Evolutionary conservation across 345 rosid species (phyloP).

Genomic region (Eucalyptus melliodora): DNA sequence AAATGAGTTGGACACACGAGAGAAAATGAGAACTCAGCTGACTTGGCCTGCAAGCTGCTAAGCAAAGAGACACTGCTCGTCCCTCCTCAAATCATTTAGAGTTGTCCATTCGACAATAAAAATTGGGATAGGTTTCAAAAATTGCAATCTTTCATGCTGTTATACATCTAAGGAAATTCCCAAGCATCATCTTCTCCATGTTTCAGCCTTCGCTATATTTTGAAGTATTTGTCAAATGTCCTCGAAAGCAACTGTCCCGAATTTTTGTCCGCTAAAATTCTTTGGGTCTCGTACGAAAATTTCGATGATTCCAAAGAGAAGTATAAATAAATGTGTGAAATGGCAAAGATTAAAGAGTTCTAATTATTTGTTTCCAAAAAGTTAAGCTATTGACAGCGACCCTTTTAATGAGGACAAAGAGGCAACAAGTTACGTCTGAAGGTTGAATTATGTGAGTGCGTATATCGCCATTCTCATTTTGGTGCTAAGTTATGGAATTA

Average conservation of each 20-base stretch:
- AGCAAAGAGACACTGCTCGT: not conserved
- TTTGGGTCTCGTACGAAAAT: not conserved
- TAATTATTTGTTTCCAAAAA: not conserved
- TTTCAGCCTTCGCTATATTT: not conserved
- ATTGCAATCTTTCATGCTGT: not conserved
- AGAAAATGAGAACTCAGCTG: not conserved
- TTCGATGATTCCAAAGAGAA: not conserved
- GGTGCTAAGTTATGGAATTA: not conserved
- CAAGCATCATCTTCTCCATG: not conserved
- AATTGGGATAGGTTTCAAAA: not conserved
- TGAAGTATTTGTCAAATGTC: not conserved
- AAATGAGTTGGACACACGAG: not conserved
- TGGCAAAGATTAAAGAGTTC: not conserved
- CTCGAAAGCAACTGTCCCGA: not conserved
- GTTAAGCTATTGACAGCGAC: not conserved
- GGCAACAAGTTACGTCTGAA: not conserved
- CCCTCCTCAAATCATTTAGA: not conserved
- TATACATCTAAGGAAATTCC: not conserved
- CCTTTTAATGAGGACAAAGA: not conserved
- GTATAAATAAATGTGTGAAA: not conserved
- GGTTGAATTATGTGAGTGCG: not conserved
- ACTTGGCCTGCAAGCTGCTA: not conserved
- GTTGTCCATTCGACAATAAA: not conserved
- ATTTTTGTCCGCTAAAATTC: not conserved
- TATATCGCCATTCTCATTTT: not conserved